Evolutionary conservation across 495 filamentous ascomycete genomes (phyloP).

Genomic region (Cercophora sp.): DNA sequence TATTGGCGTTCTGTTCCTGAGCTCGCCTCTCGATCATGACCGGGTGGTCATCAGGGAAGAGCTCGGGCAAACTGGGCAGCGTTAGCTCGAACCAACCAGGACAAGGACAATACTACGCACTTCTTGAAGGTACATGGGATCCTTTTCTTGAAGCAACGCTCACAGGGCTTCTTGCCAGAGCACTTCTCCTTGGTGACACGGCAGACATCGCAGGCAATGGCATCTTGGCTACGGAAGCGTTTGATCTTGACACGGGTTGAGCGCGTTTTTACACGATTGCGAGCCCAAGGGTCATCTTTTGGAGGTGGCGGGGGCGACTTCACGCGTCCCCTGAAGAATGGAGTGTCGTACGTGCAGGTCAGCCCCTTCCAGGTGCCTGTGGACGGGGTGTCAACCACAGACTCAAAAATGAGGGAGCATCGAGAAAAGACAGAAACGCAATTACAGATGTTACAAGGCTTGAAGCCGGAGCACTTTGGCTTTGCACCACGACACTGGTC

Average conservation of each 20-base stretch:
- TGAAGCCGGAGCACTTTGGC: conserved; percentile 18
- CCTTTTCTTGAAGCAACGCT: conserved; percentile 16
- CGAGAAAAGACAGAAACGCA: neutral
- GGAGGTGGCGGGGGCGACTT: conserved; percentile 21
- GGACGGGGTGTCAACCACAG: neutral
- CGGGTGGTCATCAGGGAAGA: neutral
- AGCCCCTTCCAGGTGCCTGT: conserved; percentile 12
- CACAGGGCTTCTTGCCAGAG: conserved; percentile 20
- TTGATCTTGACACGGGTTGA: conserved; percentile 5
- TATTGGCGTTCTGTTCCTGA: no score
- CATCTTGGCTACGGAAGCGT: conserved; percentile 13
- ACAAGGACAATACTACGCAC: neutral
- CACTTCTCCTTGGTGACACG: conserved; percentile 10
- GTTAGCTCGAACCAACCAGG: neutral
- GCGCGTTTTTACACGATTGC: conserved; percentile 5
- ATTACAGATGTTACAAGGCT: conserved; percentile 22
- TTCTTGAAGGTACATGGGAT: conserved; percentile 20
- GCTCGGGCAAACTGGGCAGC: neutral
- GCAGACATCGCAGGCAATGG: conserved; percentile 22
- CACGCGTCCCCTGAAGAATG: conserved; percentile 13
- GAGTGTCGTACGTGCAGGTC: conserved; percentile 19
- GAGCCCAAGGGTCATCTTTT: conserved; percentile 1
- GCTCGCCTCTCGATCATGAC: no score
- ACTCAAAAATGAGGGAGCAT: neutral
- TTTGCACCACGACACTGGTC: conserved; percentile 16